phyloP scores from a whole-genome alignment of 192 early-diverging fungal species.

The Chytriomyces confervae region DNA sequence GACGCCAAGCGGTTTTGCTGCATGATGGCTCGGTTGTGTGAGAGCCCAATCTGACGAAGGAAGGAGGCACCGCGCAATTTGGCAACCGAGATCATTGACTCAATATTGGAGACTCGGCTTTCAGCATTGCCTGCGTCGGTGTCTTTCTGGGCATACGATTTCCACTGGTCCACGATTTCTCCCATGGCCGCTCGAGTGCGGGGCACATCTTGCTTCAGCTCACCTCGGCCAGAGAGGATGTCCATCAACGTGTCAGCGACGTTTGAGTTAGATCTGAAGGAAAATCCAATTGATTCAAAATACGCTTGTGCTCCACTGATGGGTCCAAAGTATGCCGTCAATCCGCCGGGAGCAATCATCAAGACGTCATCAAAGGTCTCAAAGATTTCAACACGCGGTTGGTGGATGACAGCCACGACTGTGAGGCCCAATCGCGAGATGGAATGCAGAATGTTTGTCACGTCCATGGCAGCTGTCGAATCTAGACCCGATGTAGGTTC shows the following conservation, averaged over 20 bases:
- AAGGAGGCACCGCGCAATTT: slow-evolving; percentile 40
- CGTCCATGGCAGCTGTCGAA: slow-evolving; percentile 70
- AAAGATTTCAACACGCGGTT: slow-evolving; percentile 81
- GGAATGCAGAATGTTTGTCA: slow-evolving; percentile 73
- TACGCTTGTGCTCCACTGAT: slow-evolving; percentile 28
- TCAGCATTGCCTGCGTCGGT: not conserved
- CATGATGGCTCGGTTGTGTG: slow-evolving; percentile 40
- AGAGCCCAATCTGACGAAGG: slow-evolving; percentile 42
- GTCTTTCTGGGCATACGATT: not conserved
- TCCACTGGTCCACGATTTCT: slow-evolving; percentile 12
- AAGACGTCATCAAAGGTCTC: slow-evolving; percentile 86
- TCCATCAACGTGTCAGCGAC: slow-evolving; percentile 52
- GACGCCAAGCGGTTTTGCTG: slow-evolving; percentile 43
- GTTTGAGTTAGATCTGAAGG: slow-evolving; percentile 27
- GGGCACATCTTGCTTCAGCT: not conserved
- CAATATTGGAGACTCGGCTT: not conserved
- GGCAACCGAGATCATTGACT: slow-evolving; percentile 22
- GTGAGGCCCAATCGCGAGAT: slow-evolving; percentile 66
- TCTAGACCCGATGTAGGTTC: slow-evolving; percentile 81
- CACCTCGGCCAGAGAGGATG: slow-evolving; percentile 46
- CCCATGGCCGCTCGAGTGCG: not conserved
- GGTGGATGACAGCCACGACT: slow-evolving; percentile 83
- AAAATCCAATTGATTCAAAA: slow-evolving; percentile 48
- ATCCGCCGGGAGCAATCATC: slow-evolving; percentile 79
- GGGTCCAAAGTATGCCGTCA: slow-evolving; percentile 78